Evolutionary conservation across 1,139 yeast species (phyloP), one percentile per base, ranked within the genome.

Genomic region (Scheffersomyces insectosa): DNA sequence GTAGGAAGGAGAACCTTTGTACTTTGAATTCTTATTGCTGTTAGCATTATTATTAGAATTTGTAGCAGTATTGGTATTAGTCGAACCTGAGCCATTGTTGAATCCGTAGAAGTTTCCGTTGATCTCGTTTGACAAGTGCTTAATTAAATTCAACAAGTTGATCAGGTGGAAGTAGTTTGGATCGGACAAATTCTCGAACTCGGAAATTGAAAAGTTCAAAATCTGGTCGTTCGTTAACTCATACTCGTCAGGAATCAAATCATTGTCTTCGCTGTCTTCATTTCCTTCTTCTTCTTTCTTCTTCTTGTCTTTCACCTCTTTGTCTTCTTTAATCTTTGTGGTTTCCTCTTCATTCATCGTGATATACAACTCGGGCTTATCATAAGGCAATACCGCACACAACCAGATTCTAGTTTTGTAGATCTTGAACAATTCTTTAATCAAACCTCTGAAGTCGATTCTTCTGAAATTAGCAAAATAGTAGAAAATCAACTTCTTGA

Each of bases 401-500:
- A 91, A 79, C 99, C 99, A 95, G 56, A 93, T 93, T 60, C 99
- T 80, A 1, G 98, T 93, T 69, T 93, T 93, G 76, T 90, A 93
- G 47, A 89, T 86, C 57, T 93, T 85, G 72, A 93, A 93, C 50
- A 93, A 71, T 57, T 93, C 98, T 55, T 93, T 86, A 45, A 93
- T 95, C 58, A 95, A 77, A 37, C 88, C 95, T 56, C 99, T 77
- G 64, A 93, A 93, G 65, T 93, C 99, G 48, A 93, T 87, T 55
- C 99, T 76, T 58, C 85, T 85, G 53, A 81, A 82, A 33, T 87
- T 83, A 33, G 86, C 85, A 55, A 68, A 75, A 67, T 93, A 93
- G 63, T 90, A 93, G 62, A 93, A 91, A 3, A 96, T 93, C 59
- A 93, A 75, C 67, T 95, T 93, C 59, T 95, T 84, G 56, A 95